phyloP scores from a whole-genome alignment of 2,329 filamentous ascomycete species.

The Colletotrichum zoysiae region DNA sequence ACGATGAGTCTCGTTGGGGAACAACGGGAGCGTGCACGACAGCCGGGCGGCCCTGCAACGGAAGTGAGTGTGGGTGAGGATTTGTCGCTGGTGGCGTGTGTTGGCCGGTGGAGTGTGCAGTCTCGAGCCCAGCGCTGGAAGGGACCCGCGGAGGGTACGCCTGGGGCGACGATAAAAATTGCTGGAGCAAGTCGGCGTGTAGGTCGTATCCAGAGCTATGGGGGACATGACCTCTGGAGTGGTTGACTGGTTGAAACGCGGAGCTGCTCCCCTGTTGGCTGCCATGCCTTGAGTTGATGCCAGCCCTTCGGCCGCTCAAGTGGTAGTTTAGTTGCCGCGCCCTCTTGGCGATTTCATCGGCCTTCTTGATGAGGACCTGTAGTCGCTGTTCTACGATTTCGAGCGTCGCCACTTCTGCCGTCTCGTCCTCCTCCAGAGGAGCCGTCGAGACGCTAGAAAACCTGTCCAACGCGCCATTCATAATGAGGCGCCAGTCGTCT shows the following conservation, averaged over 20 bases:
- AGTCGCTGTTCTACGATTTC: constrained; percentile 87
- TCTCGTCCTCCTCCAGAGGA: constrained; percentile 87
- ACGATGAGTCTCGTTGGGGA: constrained; percentile 46
- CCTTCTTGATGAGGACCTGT: constrained; percentile 81
- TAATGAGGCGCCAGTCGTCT: constrained; percentile 88
- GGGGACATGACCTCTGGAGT: constrained; percentile 44
- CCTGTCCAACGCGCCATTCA: constrained; percentile 84
- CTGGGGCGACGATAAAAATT: constrained; percentile 57
- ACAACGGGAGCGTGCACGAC: constrained; percentile 46
- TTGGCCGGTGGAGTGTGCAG: constrained; percentile 45
- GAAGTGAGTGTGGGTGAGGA: constrained; percentile 44
- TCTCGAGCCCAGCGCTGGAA: constrained; percentile 39
- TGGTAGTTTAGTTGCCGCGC: constrained; percentile 85
- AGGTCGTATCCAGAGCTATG: constrained; percentile 58
- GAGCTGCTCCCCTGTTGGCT: constrained; percentile 53
- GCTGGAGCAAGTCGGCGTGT: constrained; percentile 67
- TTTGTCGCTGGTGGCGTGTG: constrained; percentile 47
- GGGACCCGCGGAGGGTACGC: constrained; percentile 35
- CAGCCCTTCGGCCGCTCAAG: constrained; percentile 78
- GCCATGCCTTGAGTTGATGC: constrained; percentile 75
- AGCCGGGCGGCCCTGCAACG: constrained; percentile 46
- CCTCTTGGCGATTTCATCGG: constrained; percentile 75
- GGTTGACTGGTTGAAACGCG: constrained; percentile 53
- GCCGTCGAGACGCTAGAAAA: constrained; percentile 78
- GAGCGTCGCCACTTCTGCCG: constrained; percentile 84